These are phyloP conservation scores for Mortierella sp. DNA, from an alignment of 371 early-diverging fungal genomes.

Conservation along the genomic window DNA sequence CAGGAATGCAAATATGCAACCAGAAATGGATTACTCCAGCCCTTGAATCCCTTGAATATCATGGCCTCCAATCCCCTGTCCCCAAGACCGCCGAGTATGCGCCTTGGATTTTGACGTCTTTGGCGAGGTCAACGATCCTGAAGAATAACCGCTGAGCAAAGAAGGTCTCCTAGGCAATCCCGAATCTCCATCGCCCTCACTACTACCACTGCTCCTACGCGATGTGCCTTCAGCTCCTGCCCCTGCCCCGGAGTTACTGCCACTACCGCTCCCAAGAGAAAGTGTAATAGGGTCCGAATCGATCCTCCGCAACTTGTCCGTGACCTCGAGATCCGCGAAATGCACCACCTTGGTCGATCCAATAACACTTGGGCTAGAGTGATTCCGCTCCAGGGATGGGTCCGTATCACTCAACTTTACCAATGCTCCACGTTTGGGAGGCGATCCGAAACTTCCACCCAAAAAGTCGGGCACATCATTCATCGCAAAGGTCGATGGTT, in stretches of 20 bases:
- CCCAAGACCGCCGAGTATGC: slow-evolving; percentile 53
- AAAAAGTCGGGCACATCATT: slow-evolving; percentile 24
- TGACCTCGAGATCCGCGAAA: slow-evolving; percentile 20
- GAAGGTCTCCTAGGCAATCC: neutral
- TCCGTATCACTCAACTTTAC: neutral
- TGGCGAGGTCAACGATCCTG: slow-evolving; percentile 5
- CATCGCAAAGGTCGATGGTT: neutral
- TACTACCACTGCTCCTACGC: neutral
- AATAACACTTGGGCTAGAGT: neutral
- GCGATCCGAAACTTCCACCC: slow-evolving; percentile 24
- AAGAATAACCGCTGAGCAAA: neutral
- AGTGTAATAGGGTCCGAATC: slow-evolving; percentile 15
- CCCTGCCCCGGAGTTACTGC: neutral
- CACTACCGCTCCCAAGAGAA: neutral
- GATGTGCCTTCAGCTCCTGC: neutral
- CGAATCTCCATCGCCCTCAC: neutral
- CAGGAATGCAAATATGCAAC: too few relatives aligned
- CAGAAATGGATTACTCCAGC: slow-evolving; percentile 11
- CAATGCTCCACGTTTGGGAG: neutral
- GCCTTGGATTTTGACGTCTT: slow-evolving; percentile 40
- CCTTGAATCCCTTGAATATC: slow-evolving; percentile 50
- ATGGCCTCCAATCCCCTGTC: slow-evolving; percentile 46
- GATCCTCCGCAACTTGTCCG: slow-evolving; percentile 7
- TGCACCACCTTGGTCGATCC: slow-evolving; percentile 27
- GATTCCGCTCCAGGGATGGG: neutral